These are phyloP conservation scores for Penicillium freii DNA, from an alignment of 2,329 filamentous ascomycete species.

Conservation along the genomic window DNA sequence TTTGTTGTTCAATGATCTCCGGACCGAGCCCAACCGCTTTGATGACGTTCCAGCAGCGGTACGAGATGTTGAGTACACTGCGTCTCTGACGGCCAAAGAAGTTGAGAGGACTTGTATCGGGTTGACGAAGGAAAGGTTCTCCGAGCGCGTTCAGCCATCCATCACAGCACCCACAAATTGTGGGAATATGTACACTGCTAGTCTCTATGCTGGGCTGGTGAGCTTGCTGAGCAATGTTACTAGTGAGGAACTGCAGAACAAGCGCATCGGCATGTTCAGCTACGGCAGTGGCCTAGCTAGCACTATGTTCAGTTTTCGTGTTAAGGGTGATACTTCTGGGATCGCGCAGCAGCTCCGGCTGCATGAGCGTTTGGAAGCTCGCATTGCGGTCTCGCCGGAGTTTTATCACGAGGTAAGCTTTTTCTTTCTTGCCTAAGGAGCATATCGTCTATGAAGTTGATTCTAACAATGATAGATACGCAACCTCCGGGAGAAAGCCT, in stretches of 20 bases:
- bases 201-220: neutral
- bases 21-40: too few species aligned
- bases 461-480: neutral
- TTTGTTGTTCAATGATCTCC: too few species aligned
- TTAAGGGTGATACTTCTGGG: neutral
- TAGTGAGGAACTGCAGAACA: neutral
- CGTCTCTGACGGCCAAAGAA: neutral
- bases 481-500: neutral
- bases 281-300: neutral
- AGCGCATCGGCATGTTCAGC: neutral
- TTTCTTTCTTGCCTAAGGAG: neutral
- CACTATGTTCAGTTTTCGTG: neutral
- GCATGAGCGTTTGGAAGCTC: neutral
- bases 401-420: neutral
- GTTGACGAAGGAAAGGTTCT: neutral
- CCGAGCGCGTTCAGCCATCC: neutral
- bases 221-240: neutral
- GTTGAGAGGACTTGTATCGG: neutral
- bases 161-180: neutral
- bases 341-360: neutral
- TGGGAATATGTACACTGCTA: neutral
- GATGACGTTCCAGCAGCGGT: too few species aligned
- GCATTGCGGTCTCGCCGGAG: neutral
- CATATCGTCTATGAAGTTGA: neutral
- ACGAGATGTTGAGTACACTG: too few species aligned